Evolutionary conservation across 2,329 filamentous ascomycete genomes (phyloP).

Genomic region (Penicillium polonicum): DNA sequence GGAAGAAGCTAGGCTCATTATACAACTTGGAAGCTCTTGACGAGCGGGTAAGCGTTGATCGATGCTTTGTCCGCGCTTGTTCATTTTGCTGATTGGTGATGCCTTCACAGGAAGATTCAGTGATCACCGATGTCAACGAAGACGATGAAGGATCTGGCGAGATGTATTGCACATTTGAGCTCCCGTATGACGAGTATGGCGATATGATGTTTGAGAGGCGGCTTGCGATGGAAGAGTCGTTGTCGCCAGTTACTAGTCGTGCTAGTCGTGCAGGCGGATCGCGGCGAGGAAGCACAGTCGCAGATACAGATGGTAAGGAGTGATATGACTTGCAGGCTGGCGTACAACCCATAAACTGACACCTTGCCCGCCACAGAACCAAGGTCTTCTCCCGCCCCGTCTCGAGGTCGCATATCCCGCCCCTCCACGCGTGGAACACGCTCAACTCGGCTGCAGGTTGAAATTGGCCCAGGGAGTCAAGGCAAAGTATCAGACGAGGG

Average conservation of each 20-base stretch:
- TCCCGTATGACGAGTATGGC: conserved; percentile 55
- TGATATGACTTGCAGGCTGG: not conserved
- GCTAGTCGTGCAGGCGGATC: conserved; percentile 32
- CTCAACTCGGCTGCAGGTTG: conserved; percentile 41
- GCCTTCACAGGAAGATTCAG: conserved; percentile 50
- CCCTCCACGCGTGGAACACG: conserved; percentile 38
- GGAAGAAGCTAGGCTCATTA: conserved; percentile 77
- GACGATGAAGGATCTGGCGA: conserved; percentile 51
- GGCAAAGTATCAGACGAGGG: conserved; percentile 40
- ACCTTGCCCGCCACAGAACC: conserved; percentile 33
- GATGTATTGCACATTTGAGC: conserved; percentile 64
- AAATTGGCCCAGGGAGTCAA: conserved; percentile 34
- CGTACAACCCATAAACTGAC: conserved; percentile 2
- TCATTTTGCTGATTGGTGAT: conserved; percentile 22
- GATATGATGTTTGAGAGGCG: conserved; percentile 51
- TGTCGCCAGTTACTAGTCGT: conserved; percentile 40
- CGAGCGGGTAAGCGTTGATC: conserved; percentile 65
- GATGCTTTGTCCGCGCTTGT: not conserved
- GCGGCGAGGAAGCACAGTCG: conserved; percentile 46
- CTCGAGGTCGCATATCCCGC: conserved; percentile 40
- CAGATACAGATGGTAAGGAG: conserved; percentile 48
- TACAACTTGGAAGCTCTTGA: conserved; percentile 87
- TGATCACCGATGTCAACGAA: conserved; percentile 58
- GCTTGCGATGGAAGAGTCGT: conserved; percentile 45
- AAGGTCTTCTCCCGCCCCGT: conserved; percentile 45